Base-by-base conservation (phyloP, 345 rosid genomes). In the Acer campestre region DNA sequence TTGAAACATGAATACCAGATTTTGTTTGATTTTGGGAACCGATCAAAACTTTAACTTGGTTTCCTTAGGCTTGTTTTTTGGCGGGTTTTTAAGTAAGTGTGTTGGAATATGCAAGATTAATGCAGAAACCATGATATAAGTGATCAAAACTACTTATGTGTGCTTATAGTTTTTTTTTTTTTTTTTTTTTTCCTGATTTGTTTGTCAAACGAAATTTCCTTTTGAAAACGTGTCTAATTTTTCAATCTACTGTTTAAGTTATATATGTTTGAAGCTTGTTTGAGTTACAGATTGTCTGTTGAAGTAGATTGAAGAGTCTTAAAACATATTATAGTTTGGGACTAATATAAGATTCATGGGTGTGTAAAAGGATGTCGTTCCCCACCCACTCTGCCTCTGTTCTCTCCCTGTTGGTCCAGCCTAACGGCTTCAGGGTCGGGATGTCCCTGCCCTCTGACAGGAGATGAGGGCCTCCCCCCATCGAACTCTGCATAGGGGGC, bases 21-120 rank as follows among this genome's bases (percentile, higher is more conserved):
- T 27, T 70, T 25, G 44, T 51, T 70, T 70, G 61, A 70, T 70
- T 70, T 20, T 17, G 73, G 46, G 44, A 59, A 51, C 6, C 22
- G 23, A 70, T 51, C 62, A 29, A 51, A 49, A 51, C 31, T 70
- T 69, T 16, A 23, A 23, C 35, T 42, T 23, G 72, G 4, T n/a
- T 13, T 22, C 18, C 38, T 13, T 55, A 46, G 59, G 13, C 55
- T 13, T 68, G 72, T 68, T 51, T 22, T 29, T 7, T 9, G 1
- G 25, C 3, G 23, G 2, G 23, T 49, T 4, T 51, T 67, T 51
- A 13, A 27, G 6, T 25, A 3, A 7, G 72, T 16, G 73, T 29
- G n/a, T 2, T 27, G 73, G 40, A 56, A 51, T 8, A 27, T 25
- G 62, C 20, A 53, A 1, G 73, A 70, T 16, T 70, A 17, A 20